Percentiles rank a stretch among this genome's conserved stretches.
phyloP scores from a whole-genome alignment of 306 rosid genomes.

The Trifolium repens region DNA sequence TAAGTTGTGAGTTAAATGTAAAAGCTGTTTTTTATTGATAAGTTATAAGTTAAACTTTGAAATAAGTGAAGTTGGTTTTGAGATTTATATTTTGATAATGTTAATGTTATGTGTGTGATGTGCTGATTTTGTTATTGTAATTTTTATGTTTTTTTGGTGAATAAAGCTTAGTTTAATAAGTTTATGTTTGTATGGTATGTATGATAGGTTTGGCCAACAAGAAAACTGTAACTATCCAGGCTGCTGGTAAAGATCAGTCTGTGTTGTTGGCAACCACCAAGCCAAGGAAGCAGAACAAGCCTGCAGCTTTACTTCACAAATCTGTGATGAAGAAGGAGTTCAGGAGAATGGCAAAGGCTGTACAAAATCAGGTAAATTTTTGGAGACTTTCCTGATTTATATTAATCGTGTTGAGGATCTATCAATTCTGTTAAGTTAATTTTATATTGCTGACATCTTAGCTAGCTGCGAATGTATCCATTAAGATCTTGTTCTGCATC shows the following conservation, averaged over 20 bases:
- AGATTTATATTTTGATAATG: neutral
- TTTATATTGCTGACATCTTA: neutral
- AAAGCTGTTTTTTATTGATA: neutral
- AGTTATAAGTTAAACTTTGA: neutral
- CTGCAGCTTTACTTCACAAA: slow-evolving; percentile 72
- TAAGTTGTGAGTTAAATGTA: no score
- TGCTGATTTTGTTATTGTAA: neutral
- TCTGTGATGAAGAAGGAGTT: slow-evolving; percentile 91
- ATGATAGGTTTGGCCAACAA: slow-evolving; percentile 89
- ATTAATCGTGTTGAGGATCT: neutral
- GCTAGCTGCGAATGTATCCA: no score
- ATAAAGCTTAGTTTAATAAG: neutral
- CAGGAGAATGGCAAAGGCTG: slow-evolving; percentile 75
- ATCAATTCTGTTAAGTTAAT: neutral
- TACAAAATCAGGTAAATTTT: slow-evolving; percentile 70
- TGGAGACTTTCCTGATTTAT: neutral
- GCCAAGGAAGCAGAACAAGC: slow-evolving; percentile 94
- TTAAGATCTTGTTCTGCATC: no score
- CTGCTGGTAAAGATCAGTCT: slow-evolving; percentile 73
- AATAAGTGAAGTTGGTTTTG: neutral
- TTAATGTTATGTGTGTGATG: no score
- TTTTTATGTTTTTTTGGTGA: neutral
- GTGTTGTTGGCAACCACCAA: slow-evolving; percentile 82
- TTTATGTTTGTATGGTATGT: neutral
- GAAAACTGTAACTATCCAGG: slow-evolving; percentile 84